Conservation (phyloP, 371 early-diverging fungal species). For the Mucor piriformis region DNA sequence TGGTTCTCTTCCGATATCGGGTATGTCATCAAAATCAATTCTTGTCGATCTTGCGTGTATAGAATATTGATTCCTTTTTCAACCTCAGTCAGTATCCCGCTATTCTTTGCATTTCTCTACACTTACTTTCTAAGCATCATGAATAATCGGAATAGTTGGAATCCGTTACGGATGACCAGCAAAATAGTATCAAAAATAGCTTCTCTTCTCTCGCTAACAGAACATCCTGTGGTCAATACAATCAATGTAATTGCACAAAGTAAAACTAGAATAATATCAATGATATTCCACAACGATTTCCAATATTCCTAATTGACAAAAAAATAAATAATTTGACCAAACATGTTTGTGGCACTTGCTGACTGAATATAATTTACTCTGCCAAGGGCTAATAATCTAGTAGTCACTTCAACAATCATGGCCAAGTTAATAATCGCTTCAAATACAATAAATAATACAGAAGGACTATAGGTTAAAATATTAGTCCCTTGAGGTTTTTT, state of each 20-base stretch:
- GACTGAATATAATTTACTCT: constrained; percentile 43
- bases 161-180: constrained; percentile 70
- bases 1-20: constrained; percentile 30
- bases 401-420: constrained; percentile 75
- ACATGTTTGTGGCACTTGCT: background rate
- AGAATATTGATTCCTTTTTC: constrained; percentile 47
- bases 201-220: constrained; percentile 59
- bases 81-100: background rate
- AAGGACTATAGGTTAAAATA: constrained; percentile 37
- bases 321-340: background rate
- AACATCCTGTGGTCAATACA: constrained; percentile 68
- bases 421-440: constrained; percentile 74
- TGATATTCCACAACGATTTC: constrained; percentile 73
- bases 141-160: constrained; percentile 69
- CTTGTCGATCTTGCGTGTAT: constrained; percentile 44
- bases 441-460: constrained; percentile 56
- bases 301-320: constrained; percentile 65
- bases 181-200: constrained; percentile 73
- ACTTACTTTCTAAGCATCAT: constrained; percentile 74
- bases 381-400: constrained; percentile 71
- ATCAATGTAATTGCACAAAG: constrained; percentile 73
- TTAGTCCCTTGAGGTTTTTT: background rate
- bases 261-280: constrained; percentile 68
- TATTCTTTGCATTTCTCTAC: background rate
- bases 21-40: constrained; percentile 48